A percentile compares a stretch with the other conserved stretches of the same genome.
phyloP scores from a whole-genome alignment of 2,329 filamentous ascomycete genomes.

The Diaporthe eres region DNA sequence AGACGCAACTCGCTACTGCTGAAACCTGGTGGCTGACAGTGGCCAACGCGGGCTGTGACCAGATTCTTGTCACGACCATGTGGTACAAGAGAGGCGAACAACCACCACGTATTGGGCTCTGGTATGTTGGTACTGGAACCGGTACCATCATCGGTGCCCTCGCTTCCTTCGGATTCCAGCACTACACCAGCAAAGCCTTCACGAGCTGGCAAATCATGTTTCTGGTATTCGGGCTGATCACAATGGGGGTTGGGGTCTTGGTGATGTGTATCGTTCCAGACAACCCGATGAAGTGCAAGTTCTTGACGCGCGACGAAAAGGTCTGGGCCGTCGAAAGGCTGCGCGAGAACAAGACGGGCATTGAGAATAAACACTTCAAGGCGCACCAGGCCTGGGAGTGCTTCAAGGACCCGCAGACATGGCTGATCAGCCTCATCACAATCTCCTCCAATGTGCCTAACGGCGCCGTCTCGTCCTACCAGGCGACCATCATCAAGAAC shows the following conservation, averaged over 20 bases:
- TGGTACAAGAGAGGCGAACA: slow-evolving; percentile 54
- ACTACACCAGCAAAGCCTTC: slow-evolving; percentile 44
- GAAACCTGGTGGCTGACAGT: not conserved
- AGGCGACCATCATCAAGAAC: slow-evolving; percentile 44
- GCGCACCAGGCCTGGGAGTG: slow-evolving; percentile 65
- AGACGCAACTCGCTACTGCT: not conserved
- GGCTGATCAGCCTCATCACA: slow-evolving; percentile 43
- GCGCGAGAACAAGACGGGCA: slow-evolving; percentile 75
- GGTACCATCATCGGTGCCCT: slow-evolving; percentile 50
- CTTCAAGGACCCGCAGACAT: slow-evolving; percentile 41
- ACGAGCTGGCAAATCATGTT: slow-evolving; percentile 45
- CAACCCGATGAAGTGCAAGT: slow-evolving; percentile 36
- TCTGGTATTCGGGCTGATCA: slow-evolving; percentile 38
- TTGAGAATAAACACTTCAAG: slow-evolving; percentile 79
- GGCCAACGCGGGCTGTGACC: not conserved
- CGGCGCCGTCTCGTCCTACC: slow-evolving; percentile 43
- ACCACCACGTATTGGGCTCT: slow-evolving; percentile 50
- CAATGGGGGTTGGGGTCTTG: slow-evolving; percentile 34
- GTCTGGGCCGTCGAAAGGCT: slow-evolving; percentile 60
- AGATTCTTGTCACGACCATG: slow-evolving; percentile 45
- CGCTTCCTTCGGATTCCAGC: slow-evolving; percentile 50
- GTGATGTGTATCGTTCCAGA: slow-evolving; percentile 40
- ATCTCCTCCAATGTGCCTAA: slow-evolving; percentile 43
- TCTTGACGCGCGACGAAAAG: slow-evolving; percentile 39
- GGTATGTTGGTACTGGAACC: slow-evolving; percentile 52